Conservation (phyloP, 495 filamentous ascomycete species). For the Podospora didyma region DNA sequence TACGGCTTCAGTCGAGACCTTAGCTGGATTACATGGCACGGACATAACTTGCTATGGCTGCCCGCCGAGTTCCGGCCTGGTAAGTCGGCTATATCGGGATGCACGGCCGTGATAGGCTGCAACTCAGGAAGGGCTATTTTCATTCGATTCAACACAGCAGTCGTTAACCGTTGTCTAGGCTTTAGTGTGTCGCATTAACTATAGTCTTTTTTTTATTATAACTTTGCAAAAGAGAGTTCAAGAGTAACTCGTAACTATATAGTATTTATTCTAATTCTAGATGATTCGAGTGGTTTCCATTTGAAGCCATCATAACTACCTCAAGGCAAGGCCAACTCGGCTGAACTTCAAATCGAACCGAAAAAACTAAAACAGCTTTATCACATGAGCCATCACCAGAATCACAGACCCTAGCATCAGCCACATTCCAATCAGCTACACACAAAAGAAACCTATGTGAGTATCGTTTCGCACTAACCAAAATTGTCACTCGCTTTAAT, state of each 20-base stretch:
- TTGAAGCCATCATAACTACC: neutral
- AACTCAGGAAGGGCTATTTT: conserved; percentile 1
- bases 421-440: neutral
- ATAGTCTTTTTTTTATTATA: neutral
- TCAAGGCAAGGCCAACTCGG: neutral
- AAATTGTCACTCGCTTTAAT: neutral
- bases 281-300: neutral
- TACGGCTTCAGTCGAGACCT: conserved; percentile 9
- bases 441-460: neutral
- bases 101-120: conserved; percentile 5
- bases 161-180: neutral
- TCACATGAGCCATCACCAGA: neutral
- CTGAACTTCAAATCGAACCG: neutral
- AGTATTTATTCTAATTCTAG: neutral
- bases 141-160: conserved; percentile 1
- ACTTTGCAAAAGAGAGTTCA: neutral
- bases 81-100: conserved; percentile 10
- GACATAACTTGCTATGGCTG: conserved; percentile 24
- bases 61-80: conserved; percentile 23
- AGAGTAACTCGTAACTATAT: neutral
- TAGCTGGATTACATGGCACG: conserved; percentile 22
- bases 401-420: neutral
- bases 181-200: neutral
- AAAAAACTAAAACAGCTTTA: neutral
- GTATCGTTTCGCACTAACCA: neutral